Evolutionary conservation across 202 grass and related monocot species (phyloP).

Genomic region (Schoenoplectus tabernaemontani): DNA sequence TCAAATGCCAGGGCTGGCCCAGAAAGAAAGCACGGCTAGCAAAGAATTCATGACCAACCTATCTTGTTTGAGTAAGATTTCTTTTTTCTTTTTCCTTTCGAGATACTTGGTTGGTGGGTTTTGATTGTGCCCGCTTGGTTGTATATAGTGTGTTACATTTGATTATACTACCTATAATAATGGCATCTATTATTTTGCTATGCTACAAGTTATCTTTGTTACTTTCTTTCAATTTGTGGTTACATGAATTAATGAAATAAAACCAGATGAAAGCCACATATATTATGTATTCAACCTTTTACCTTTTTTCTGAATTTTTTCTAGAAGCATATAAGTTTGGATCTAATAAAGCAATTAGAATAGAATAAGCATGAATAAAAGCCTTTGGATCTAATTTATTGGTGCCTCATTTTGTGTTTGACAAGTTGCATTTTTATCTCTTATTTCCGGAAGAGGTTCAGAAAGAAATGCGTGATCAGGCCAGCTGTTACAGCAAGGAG

Average conservation of each 20-base stretch:
- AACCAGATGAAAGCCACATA: too few species aligned
- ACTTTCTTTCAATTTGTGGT: neutral
- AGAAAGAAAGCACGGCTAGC: conserved; percentile 30
- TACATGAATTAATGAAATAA: neutral
- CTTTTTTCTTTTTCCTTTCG: neutral
- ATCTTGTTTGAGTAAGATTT: conserved; percentile 11
- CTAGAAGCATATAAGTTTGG: too few species aligned
- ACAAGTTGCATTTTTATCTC: neutral
- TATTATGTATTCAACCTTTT: too few species aligned
- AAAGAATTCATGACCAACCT: neutral
- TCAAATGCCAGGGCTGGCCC: conserved; percentile 45
- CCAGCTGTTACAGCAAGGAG: conserved; percentile 8
- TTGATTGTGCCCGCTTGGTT: neutral
- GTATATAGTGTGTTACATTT: neutral
- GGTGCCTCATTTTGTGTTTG: neutral
- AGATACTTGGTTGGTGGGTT: neutral
- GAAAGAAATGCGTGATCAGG: neutral
- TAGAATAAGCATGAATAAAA: neutral
- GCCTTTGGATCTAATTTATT: neutral
- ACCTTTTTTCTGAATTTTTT: too few species aligned
- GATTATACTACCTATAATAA: neutral
- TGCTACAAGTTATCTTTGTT: neutral
- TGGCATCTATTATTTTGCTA: neutral
- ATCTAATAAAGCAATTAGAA: too few species aligned
- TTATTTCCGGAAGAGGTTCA: neutral